phyloP scores from a whole-genome alignment of 1,284 basidiomycete genomes.

The Ganoderma lingzhi region DNA sequence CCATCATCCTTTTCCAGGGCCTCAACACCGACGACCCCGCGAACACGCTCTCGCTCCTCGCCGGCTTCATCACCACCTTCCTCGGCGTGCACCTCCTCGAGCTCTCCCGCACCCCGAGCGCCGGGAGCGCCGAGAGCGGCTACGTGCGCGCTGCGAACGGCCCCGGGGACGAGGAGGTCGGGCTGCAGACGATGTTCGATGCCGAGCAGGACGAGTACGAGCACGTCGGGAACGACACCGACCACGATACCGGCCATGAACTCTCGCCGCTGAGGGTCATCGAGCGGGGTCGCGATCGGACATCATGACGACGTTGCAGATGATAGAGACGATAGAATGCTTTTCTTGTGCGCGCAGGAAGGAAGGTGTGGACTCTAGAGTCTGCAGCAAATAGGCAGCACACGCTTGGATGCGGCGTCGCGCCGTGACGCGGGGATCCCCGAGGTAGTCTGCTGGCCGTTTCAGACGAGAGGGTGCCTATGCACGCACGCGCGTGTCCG shows the following conservation, averaged over 20 bases:
- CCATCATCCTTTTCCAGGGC: constrained; percentile 95
- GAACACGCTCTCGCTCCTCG: constrained; percentile 86
- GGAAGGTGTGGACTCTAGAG: neutral
- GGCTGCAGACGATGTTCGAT: constrained; percentile 30
- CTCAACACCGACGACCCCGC: constrained; percentile 90
- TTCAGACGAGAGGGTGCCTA: neutral
- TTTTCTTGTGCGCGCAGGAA: neutral
- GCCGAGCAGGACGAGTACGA: constrained; percentile 28
- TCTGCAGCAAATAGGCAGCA: neutral
- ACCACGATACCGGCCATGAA: constrained; percentile 19
- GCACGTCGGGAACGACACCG: constrained; percentile 10
- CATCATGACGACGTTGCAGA: neutral
- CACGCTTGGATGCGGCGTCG: neutral
- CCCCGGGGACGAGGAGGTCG: constrained; percentile 24
- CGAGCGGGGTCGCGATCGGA: constrained; percentile 12
- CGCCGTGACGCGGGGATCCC: neutral
- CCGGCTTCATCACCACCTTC: constrained; percentile 81
- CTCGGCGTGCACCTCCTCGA: constrained; percentile 54
- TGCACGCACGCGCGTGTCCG: neutral
- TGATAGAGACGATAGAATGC: neutral
- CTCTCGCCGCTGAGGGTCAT: constrained; percentile 23
- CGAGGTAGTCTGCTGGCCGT: neutral
- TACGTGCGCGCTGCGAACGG: constrained; percentile 25
- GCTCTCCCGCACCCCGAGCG: constrained; percentile 59
- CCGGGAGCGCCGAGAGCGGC: constrained; percentile 13